These are phyloP conservation scores for Gilbertella persicaria DNA, from an alignment of 371 early-diverging fungal species.

Conservation along the genomic window DNA sequence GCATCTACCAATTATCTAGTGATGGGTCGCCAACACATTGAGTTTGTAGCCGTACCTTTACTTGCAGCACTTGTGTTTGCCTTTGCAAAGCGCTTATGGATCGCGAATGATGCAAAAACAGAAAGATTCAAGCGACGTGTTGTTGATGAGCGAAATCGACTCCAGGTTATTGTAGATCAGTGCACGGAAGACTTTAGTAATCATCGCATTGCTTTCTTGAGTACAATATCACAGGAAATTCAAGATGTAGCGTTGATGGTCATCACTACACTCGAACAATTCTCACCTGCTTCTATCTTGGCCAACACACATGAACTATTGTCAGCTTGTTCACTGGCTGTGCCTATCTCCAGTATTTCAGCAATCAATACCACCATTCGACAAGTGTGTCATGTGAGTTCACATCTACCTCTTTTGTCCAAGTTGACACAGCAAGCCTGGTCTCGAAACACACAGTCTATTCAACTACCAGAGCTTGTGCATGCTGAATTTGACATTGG, in stretches of 20 bases:
- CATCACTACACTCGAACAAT: constrained; percentile 47
- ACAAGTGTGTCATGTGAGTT: constrained; percentile 34
- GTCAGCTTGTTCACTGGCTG: constrained; percentile 42
- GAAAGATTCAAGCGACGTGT: constrained; percentile 6
- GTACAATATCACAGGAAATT: constrained; percentile 49
- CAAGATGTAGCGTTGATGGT: constrained; percentile 50
- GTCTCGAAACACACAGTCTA: background rate
- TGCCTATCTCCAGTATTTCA: constrained; percentile 43
- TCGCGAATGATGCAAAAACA: constrained; percentile 5
- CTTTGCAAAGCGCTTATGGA: constrained; percentile 13
- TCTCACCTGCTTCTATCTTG: constrained; percentile 35
- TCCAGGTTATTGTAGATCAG: constrained; percentile 4
- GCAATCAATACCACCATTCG: constrained; percentile 38
- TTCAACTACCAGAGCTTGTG: background rate
- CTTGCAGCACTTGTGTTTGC: constrained; percentile 5
- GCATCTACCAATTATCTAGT: constrained; percentile 1
- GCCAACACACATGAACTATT: constrained; percentile 40
- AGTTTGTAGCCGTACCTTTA: constrained; percentile 1
- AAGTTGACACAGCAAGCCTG: constrained; percentile 17
- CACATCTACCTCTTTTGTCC: constrained; percentile 24
- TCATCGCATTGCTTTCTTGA: constrained; percentile 15
- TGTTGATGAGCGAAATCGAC: background rate
- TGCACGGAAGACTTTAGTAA: constrained; percentile 1
- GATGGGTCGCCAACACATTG: background rate
- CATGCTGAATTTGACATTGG: constrained; percentile 53